Evolutionary conservation across 2,329 filamentous ascomycete genomes (phyloP).

Genomic region (Curvularia spicifera): DNA sequence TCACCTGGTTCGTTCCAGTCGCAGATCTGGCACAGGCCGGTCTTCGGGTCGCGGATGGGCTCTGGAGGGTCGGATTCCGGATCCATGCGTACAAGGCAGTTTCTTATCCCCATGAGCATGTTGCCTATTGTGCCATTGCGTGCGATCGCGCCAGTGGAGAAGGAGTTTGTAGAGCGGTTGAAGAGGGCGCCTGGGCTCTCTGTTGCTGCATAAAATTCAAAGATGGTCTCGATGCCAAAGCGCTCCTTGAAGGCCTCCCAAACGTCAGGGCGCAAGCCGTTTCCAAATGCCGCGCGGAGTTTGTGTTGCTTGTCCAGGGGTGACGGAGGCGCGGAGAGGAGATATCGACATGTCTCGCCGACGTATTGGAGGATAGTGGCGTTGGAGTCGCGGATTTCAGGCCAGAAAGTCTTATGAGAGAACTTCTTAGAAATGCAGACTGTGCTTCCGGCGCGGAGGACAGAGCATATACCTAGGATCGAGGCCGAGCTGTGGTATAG

Average conservation of each 20-base stretch:
- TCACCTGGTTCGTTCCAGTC: constrained; percentile 72
- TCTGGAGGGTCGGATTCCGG: constrained; percentile 64
- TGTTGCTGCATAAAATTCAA: constrained; percentile 51
- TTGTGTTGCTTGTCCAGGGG: constrained; percentile 43
- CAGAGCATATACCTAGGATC: constrained; percentile 36
- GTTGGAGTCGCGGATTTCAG: constrained; percentile 43
- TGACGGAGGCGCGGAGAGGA: constrained; percentile 44
- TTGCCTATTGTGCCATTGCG: constrained; percentile 70
- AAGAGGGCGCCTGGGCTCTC: constrained; percentile 66
- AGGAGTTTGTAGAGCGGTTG: constrained; percentile 62
- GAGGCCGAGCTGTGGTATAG: constrained; percentile 47
- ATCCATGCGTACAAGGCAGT: constrained; percentile 71
- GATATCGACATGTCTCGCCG: constrained; percentile 50
- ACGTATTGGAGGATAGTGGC: constrained; percentile 51
- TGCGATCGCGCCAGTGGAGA: constrained; percentile 67
- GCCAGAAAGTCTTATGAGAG: constrained; percentile 50
- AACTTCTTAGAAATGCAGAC: constrained; percentile 42
- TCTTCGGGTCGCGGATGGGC: constrained; percentile 67
- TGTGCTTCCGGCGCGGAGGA: constrained; percentile 38
- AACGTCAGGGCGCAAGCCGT: constrained; percentile 52
- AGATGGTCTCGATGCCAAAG: constrained; percentile 48
- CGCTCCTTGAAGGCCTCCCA: constrained; percentile 51
- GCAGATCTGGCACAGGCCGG: constrained; percentile 68
- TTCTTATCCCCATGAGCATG: constrained; percentile 57
- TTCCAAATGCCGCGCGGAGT: constrained; percentile 46